Conservation (phyloP, 805 yeast genomes). For the Lachancea sp. region DNA sequence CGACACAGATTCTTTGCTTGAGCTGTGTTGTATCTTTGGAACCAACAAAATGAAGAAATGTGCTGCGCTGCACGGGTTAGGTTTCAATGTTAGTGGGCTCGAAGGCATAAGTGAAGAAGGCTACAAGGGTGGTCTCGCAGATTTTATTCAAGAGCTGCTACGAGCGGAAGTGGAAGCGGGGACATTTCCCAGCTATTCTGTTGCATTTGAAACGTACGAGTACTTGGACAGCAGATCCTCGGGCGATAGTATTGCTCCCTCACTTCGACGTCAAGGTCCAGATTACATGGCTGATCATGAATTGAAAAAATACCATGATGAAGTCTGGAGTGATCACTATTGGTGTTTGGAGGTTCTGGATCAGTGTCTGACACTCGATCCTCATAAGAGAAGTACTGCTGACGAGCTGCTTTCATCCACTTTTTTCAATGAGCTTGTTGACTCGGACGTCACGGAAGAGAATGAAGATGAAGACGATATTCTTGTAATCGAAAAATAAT, state of each 20-base stretch:
- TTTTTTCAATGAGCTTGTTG: conserved; percentile 46
- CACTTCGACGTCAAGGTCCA: conserved; percentile 3
- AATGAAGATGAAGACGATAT: conserved; percentile 26
- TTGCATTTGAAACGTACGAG: conserved; percentile 57
- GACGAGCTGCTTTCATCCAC: conserved; percentile 49
- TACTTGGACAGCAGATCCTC: conserved; percentile 35
- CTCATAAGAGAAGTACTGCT: conserved; percentile 50
- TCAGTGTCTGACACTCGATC: conserved; percentile 53
- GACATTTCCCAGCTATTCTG: conserved; percentile 64
- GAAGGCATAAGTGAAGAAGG: conserved; percentile 37
- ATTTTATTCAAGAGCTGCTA: conserved; percentile 25
- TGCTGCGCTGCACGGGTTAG: conserved; percentile 83
- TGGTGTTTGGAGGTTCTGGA: conserved; percentile 50
- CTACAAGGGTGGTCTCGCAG: conserved; percentile 30
- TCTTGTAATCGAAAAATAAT: conserved; percentile 5
- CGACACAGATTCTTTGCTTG: conserved; percentile 86
- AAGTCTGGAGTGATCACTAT: conserved; percentile 33
- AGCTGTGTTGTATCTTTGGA: conserved; percentile 78
- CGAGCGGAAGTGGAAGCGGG: conserved; percentile 39
- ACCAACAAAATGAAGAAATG: conserved; percentile 60
- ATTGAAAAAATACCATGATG: conserved; percentile 29
- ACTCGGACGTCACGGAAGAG: conserved; percentile 13
- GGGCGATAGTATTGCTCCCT: conserved; percentile 27
- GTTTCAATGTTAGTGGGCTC: conserved; percentile 62
- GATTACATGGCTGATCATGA: conserved; percentile 15